Percentiles rank a stretch among this genome's conserved stretches.
Evolutionary conservation across 2,329 filamentous ascomycete species (phyloP).

Genomic region (Nannizzia gypsea): DNA sequence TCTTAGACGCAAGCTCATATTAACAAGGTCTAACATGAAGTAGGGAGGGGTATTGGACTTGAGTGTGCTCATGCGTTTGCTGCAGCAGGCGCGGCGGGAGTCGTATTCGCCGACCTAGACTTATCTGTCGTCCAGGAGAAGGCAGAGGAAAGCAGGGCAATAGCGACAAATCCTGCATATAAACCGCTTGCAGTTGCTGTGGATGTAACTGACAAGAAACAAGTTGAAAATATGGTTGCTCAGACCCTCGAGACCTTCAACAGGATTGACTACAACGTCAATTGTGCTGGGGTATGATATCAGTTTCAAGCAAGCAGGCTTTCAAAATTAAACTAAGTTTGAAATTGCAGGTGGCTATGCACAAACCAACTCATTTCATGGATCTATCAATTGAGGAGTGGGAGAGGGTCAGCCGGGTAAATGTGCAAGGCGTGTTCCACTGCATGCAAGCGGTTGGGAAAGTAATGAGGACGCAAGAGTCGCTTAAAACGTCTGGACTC

Average conservation of each 20-base stretch:
- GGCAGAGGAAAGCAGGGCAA: slow-evolving; percentile 18
- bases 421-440: neutral
- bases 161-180: slow-evolving; percentile 19
- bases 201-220: slow-evolving; percentile 16
- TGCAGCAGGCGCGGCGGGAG: slow-evolving; percentile 14
- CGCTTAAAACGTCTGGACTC: slow-evolving; percentile 27
- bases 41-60: slow-evolving; percentile 14
- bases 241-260: slow-evolving; percentile 15
- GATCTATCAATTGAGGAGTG: neutral
- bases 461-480: slow-evolving; percentile 13
- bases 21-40: slow-evolving; percentile 13
- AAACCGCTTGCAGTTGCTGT: slow-evolving; percentile 17
- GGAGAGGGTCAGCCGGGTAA: neutral
- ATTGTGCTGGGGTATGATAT: slow-evolving; percentile 16
- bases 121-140: slow-evolving; percentile 12
- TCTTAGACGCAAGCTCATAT: neutral
- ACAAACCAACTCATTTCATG: neutral
- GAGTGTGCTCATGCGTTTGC: slow-evolving; percentile 12
- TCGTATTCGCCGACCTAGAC: slow-evolving; percentile 21
- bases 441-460: neutral
- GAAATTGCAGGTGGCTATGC: neutral
- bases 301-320: neutral
- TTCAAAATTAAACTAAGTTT: too few species aligned
- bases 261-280: slow-evolving; percentile 19
- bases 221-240: slow-evolving; percentile 20